Conservation (phyloP, 345 rosid species). For the Gossypium thurberi region DNA sequence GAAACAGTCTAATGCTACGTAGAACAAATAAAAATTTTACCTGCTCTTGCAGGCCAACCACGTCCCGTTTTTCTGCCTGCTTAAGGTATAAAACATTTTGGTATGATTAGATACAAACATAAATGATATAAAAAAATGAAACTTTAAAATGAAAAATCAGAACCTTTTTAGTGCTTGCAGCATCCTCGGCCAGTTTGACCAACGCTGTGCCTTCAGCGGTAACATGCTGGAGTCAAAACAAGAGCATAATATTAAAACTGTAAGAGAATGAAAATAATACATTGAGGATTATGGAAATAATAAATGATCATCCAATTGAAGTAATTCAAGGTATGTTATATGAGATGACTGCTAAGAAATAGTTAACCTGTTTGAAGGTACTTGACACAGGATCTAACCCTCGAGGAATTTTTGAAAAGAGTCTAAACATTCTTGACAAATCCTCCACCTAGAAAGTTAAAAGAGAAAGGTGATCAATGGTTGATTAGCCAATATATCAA, state of each 20-base stretch:
- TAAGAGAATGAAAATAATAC: neutral
- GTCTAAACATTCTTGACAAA: conserved; percentile 72
- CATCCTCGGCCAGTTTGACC: conserved; percentile 73
- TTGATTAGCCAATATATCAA: neutral
- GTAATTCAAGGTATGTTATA: neutral
- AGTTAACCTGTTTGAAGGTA: conserved; percentile 52
- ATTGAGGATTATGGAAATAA: neutral
- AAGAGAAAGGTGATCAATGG: neutral
- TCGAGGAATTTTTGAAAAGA: conserved; percentile 42
- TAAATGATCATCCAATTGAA: neutral
- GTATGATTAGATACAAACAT: neutral
- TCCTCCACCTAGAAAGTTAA: conserved; percentile 46
- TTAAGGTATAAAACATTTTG: conserved; percentile 3
- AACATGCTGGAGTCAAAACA: conserved; percentile 38
- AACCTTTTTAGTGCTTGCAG: conserved; percentile 39
- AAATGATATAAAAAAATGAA: neutral
- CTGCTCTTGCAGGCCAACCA: conserved; percentile 45
- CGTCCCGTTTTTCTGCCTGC: conserved; percentile 32
- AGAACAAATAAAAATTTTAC: conserved; percentile 19
- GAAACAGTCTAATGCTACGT: neutral
- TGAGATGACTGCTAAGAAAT: neutral
- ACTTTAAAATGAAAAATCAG: neutral
- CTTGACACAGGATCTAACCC: conserved; percentile 56
- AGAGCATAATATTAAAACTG: neutral
- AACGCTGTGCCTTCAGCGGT: conserved; percentile 62